Percentiles rank a stretch among this genome's conserved stretches.
These are phyloP conservation scores for Ligustrum vulgare DNA, from an alignment of 257 asterid species.

Conservation along the genomic window DNA sequence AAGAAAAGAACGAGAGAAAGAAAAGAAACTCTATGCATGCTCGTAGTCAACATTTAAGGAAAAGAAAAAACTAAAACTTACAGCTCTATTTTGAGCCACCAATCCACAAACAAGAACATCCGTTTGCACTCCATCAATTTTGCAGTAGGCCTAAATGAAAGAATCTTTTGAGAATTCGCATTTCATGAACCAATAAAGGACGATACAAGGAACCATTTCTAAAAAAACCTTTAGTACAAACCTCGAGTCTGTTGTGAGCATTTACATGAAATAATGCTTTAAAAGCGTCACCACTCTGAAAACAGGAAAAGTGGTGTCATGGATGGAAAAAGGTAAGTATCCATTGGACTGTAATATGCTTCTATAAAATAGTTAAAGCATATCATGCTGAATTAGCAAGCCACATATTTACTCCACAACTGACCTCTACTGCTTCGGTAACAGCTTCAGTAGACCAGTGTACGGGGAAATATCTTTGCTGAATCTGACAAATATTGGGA, in stretches of 20 bases:
- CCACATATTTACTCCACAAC: not conserved
- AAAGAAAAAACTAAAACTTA: constrained; percentile 32
- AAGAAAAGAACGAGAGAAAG: not conserved
- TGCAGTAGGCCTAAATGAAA: constrained; percentile 78
- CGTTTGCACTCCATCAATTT: constrained; percentile 69
- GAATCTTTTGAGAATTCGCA: constrained; percentile 12
- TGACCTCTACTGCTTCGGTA: constrained; percentile 38
- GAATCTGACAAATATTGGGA: not conserved
- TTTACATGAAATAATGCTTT: constrained; percentile 76
- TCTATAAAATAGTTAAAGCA: constrained; percentile 1
- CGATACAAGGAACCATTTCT: constrained; percentile 2
- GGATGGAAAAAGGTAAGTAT: not conserved
- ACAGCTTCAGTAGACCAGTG: constrained; percentile 39
- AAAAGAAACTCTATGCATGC: not conserved
- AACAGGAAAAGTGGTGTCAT: constrained; percentile 19
- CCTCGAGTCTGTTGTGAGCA: constrained; percentile 86
- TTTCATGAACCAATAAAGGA: not conserved
- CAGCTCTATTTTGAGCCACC: constrained; percentile 87
- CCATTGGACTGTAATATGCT: not conserved
- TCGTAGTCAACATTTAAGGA: constrained; percentile 7
- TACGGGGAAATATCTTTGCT: constrained; percentile 30
- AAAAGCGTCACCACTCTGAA: constrained; percentile 68
- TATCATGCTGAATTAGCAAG: not conserved
- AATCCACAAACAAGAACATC: constrained; percentile 68
- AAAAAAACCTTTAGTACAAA: constrained; percentile 22